Base-by-base conservation (phyloP, 2,329 filamentous ascomycete species). In the Hymenoscyphus repandus region DNA sequence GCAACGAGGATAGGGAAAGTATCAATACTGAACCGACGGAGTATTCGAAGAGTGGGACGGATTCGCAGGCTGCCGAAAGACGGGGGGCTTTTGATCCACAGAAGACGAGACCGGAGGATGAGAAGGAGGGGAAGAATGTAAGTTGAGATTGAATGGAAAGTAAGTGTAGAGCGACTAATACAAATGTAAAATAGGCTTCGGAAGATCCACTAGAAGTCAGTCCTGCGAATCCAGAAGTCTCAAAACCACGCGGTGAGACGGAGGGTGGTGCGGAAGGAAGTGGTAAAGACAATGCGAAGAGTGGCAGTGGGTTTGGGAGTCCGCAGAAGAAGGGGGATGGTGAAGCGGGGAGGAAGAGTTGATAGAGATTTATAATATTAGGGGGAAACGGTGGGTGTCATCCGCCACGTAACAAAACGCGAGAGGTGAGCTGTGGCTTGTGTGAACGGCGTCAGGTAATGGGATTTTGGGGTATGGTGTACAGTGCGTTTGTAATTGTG, bases 1-100 rank as follows among this genome's bases (percentile, higher is more conserved):
- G 78, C 60, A 67, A 72, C 45, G 73, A 77, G 57, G 76, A 84
- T 63, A 78, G 81, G 46, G 76, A 85, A 56, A 75, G 75, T 2
- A 75, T 95, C 32, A 79, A 85, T 52, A 82, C 86, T 0, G 74
- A 79, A 32, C 69, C 77, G 2, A 80, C 77, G 48, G 88, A 95
- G 65, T 80, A 84, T 68, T 80, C 80, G 51, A 81, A 85, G 64
- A 82, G 80, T 45, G 86, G 81, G 3, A 80, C 79, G 0, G 88
- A 83, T 41, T 74, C 79, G 39, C 70, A 71, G 11, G 76, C 83
- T 0, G 74, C 77, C 0, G 71, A 75, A 30, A 72, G 78, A 50
- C 66, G 72, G 3, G 74, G 83, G 38, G 85, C 90, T 1, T 95
- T 88, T 68, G 77, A 89, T 64, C 80, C 83, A 0, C 69, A 74